Conservation (phyloP, 2,329 filamentous ascomycete genomes). For the Lasiodiplodia sp. region DNA sequence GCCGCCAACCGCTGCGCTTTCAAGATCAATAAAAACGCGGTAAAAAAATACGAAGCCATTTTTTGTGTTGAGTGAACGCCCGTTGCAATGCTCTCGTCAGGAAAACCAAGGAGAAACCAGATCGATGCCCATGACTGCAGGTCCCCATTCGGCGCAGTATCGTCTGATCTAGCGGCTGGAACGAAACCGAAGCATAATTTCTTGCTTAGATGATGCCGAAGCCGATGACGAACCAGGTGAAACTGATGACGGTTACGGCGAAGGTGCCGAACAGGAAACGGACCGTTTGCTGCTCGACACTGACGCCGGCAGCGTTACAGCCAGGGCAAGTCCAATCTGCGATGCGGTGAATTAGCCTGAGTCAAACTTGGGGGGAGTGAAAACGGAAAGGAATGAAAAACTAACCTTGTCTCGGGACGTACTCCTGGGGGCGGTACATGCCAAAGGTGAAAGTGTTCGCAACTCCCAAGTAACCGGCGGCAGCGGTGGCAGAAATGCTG, state of each 20-base stretch:
- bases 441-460: constrained; percentile 64
- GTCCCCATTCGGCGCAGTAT: neutral
- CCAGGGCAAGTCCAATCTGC: constrained; percentile 64
- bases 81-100: constrained; percentile 27
- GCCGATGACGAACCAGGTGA: constrained; percentile 59
- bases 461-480: constrained; percentile 62
- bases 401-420: constrained; percentile 60
- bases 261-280: constrained; percentile 64
- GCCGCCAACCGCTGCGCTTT: neutral
- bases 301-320: constrained; percentile 61
- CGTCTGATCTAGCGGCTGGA: neutral
- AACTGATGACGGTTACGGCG: constrained; percentile 64
- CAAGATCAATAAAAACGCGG: neutral
- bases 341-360: constrained; percentile 29
- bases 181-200: neutral
- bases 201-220: constrained; percentile 50
- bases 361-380: constrained; percentile 21
- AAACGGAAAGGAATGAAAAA: constrained; percentile 4
- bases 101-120: neutral
- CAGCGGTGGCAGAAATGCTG: constrained; percentile 59
- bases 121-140: neutral
- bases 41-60: constrained; percentile 1
- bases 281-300: constrained; percentile 63
- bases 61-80: constrained; percentile 22
- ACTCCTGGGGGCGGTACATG: constrained; percentile 66